These are phyloP conservation scores for Trypanosoma vivax DNA, from an alignment of 208 protist genomes.

Conservation along the genomic window DNA sequence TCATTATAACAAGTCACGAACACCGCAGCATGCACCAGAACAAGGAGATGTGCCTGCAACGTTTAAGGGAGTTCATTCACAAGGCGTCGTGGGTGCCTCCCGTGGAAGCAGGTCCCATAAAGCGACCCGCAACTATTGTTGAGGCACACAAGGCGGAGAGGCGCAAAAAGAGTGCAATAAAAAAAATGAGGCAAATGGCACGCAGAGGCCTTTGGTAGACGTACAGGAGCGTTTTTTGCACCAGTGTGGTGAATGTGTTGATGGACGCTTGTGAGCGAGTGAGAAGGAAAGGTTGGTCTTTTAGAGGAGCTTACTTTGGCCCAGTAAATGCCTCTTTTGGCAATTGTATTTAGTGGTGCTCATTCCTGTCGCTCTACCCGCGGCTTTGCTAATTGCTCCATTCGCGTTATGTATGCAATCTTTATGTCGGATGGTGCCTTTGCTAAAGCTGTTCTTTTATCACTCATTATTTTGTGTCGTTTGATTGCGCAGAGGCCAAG, in stretches of 20 bases:
- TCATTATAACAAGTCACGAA: conserved; percentile 65
- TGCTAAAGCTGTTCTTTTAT: too few species aligned
- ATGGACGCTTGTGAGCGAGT: not conserved
- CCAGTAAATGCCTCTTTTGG: too few species aligned
- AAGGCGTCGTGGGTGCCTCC: conserved; percentile 75
- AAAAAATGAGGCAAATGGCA: conserved; percentile 31
- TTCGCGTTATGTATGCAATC: too few species aligned
- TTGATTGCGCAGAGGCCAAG: too few species aligned
- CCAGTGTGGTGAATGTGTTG: not conserved
- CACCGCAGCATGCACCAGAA: conserved; percentile 76
- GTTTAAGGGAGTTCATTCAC: conserved; percentile 54
- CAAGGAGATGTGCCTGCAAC: conserved; percentile 55
- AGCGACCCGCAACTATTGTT: conserved; percentile 37
- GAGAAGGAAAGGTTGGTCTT: not conserved
- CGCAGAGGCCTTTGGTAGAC: conserved; percentile 19
- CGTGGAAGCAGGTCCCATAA: conserved; percentile 41
- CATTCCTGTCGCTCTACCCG: too few species aligned
- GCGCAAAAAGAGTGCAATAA: conserved; percentile 44
- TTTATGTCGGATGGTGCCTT: too few species aligned
- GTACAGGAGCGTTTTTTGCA: not conserved
- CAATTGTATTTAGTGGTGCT: too few species aligned
- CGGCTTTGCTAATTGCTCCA: too few species aligned
- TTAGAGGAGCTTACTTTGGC: too few species aligned
- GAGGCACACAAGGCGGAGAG: conserved; percentile 39
- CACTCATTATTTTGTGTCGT: too few species aligned